Evolutionary conservation across 2,329 filamentous ascomycete genomes (phyloP).

Genomic region (Scortechinia acanthostroma): DNA sequence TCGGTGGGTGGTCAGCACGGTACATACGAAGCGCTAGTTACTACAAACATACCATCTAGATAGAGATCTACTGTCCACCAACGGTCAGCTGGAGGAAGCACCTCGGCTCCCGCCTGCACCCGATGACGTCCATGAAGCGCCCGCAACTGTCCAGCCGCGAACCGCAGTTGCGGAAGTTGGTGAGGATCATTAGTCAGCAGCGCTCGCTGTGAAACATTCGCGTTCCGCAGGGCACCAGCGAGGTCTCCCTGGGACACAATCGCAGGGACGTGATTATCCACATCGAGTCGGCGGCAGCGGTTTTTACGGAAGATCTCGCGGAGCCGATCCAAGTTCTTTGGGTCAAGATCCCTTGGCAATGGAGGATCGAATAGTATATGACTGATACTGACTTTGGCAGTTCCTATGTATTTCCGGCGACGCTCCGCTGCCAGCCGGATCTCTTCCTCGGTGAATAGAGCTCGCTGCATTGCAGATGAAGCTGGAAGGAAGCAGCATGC

Average conservation of each 20-base stretch:
- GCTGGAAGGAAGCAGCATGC: no score
- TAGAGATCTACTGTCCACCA: not conserved
- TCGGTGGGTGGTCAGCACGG: not conserved
- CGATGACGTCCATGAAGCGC: not conserved
- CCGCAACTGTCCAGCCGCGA: not conserved
- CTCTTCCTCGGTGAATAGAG: no score
- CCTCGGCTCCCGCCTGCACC: not conserved
- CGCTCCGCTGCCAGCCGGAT: not conserved
- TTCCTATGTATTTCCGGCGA: not conserved
- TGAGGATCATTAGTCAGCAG: slow-evolving; percentile 7
- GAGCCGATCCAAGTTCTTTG: not conserved
- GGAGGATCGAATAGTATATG: not conserved
- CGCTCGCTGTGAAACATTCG: no score
- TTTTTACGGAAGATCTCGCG: slow-evolving; percentile 1
- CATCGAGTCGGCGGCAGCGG: slow-evolving; percentile 6
- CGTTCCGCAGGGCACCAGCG: no score
- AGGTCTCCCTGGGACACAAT: slow-evolving; percentile 14
- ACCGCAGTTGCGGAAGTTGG: not conserved
- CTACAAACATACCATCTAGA: slow-evolving; percentile 1
- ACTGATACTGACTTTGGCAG: not conserved
- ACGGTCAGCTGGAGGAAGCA: not conserved
- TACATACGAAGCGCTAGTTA: not conserved
- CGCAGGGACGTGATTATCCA: slow-evolving; percentile 16
- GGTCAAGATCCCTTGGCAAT: not conserved
- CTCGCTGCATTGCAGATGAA: no score